Percentiles rank a stretch among this genome's conserved stretches.
Conservation (phyloP, 129 eudicot genomes). For the Flaveria robusta region DNA sequence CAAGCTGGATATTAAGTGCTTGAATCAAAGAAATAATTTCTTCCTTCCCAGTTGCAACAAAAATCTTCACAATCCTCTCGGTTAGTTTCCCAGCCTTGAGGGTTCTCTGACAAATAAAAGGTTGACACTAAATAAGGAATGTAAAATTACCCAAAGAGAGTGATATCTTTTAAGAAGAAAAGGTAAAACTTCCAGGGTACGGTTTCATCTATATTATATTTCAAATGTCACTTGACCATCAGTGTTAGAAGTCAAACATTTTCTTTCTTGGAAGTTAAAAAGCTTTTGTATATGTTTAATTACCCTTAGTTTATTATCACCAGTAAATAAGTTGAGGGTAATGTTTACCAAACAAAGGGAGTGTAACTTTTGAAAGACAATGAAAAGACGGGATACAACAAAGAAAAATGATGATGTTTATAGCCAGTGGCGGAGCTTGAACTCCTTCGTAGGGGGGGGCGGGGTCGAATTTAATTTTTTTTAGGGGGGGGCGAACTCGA, state of each 20-base stretch:
- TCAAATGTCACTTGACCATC: background rate
- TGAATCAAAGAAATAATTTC: conserved; percentile 65
- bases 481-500: too few relatives aligned
- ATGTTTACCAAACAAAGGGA: background rate
- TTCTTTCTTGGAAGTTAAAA: background rate
- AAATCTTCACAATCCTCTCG: conserved; percentile 68
- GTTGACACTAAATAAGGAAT: background rate
- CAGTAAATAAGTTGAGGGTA: background rate
- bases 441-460: too few relatives aligned
- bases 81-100: conserved; percentile 82
- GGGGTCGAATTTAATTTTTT: too few relatives aligned
- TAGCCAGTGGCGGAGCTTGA: too few relatives aligned
- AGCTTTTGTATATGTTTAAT: conserved; percentile 4
- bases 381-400: background rate
- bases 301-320: background rate
- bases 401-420: background rate
- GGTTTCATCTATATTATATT: background rate
- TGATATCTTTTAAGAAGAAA: background rate
- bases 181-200: background rate
- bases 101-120: conserved; percentile 53
- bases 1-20: conserved; percentile 64
- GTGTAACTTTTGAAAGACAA: background rate
- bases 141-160: background rate
- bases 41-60: conserved; percentile 68
- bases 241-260: background rate